A percentile compares a stretch with the other conserved stretches of the same genome.
Evolutionary conservation across 2,329 filamentous ascomycete genomes (phyloP).

Genomic region (Xylariaceae sp.): DNA sequence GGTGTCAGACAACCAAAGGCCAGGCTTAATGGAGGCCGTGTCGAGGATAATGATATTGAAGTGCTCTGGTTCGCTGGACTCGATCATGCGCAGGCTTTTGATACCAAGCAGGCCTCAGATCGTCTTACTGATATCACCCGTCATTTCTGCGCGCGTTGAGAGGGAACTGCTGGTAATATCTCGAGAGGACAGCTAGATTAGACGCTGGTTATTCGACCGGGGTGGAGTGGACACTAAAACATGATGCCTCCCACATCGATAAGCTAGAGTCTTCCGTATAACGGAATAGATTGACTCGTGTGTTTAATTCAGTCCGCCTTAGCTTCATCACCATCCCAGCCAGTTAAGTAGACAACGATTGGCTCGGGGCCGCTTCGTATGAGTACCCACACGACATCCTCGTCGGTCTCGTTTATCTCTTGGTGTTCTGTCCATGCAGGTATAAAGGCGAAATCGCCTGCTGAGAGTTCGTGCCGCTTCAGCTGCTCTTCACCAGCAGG

Average conservation of each 20-base stretch:
- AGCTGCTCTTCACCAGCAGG: slow-evolving; percentile 57
- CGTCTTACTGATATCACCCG: slow-evolving; percentile 39
- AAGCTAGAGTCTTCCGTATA: slow-evolving; percentile 10
- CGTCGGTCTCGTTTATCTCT: slow-evolving; percentile 67
- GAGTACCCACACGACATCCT: slow-evolving; percentile 67
- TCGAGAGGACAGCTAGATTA: slow-evolving; percentile 19
- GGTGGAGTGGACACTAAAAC: slow-evolving; percentile 6
- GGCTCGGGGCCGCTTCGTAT: slow-evolving; percentile 66
- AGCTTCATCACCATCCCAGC: slow-evolving; percentile 62
- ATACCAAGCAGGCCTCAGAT: slow-evolving; percentile 40
- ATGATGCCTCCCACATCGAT: slow-evolving; percentile 13
- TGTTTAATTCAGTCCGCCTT: slow-evolving; percentile 35
- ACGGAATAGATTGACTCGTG: slow-evolving; percentile 9
- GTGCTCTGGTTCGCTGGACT: slow-evolving; percentile 65
- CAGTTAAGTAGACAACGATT: slow-evolving; percentile 65
- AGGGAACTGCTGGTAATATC: slow-evolving; percentile 6
- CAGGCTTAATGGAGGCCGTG: slow-evolving; percentile 22
- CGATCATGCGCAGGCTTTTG: slow-evolving; percentile 70
- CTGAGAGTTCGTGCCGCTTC: slow-evolving; percentile 60
- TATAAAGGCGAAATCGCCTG: slow-evolving; percentile 73
- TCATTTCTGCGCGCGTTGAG: slow-evolving; percentile 35
- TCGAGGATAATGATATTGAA: slow-evolving; percentile 52
- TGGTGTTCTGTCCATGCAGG: slow-evolving; percentile 75
- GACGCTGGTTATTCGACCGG: slow-evolving; percentile 8
- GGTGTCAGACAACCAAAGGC: slow-evolving; percentile 32